Evolutionary conservation across 257 asterid species (phyloP).

Genomic region (Penstemon eatonii): DNA sequence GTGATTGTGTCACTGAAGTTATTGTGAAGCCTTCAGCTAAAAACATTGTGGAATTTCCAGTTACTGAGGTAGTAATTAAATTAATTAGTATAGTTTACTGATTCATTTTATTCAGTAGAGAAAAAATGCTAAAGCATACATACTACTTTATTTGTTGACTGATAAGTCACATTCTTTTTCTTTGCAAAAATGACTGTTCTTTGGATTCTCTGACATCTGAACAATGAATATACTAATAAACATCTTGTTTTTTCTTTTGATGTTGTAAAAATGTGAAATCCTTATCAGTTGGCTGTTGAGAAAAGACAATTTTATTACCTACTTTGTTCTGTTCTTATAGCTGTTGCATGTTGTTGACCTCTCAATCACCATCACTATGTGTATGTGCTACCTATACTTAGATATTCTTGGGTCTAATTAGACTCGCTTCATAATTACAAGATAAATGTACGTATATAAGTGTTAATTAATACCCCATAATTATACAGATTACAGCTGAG

Average conservation of each 20-base stretch:
- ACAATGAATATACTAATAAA: not conserved
- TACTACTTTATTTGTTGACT: not conserved
- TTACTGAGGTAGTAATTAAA: constrained; percentile 32
- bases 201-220: constrained; percentile 25
- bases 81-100: too few species aligned
- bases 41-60: constrained; percentile 37
- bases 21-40: constrained; percentile 34
- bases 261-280: too few species aligned
- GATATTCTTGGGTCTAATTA: not conserved
- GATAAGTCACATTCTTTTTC: not conserved
- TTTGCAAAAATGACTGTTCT: not conserved
- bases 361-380: not conserved
- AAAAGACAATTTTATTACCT: constrained; percentile 24
- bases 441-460: too few species aligned
- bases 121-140: too few species aligned
- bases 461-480: too few species aligned
- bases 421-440: too few species aligned
- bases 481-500: too few species aligned
- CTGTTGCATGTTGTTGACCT: not conserved
- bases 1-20: constrained; percentile 30
- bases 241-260: constrained; percentile 2
- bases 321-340: constrained; percentile 5
- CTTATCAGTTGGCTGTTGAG: constrained; percentile 6
- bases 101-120: too few species aligned
- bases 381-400: not conserved